These are phyloP conservation scores for Aureobasidium namibiae DNA, from an alignment of 2,329 filamentous ascomycete genomes.

Conservation along the genomic window DNA sequence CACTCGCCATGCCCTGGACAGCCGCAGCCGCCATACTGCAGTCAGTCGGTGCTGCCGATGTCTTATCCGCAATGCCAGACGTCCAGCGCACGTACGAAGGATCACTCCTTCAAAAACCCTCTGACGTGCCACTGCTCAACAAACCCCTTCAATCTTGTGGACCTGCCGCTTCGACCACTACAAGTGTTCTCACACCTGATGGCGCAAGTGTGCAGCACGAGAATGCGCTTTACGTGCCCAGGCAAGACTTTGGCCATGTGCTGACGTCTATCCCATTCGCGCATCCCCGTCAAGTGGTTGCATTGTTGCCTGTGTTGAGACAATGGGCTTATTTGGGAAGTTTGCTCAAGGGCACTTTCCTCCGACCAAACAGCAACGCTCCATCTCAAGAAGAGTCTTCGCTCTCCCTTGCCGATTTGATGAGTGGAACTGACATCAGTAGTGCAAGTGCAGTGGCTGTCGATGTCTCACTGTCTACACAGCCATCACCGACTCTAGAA, in stretches of 20 bases:
- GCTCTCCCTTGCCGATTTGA: slow-evolving; percentile 14
- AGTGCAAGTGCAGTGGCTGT: slow-evolving; percentile 19
- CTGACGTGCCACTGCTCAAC: slow-evolving; percentile 3
- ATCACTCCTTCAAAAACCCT: slow-evolving; percentile 1
- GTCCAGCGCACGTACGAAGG: slow-evolving; percentile 3
- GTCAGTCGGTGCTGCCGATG: slow-evolving; percentile 30
- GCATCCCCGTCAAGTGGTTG: slow-evolving; percentile 67
- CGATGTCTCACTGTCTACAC: slow-evolving; percentile 26
- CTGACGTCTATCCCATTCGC: slow-evolving; percentile 65
- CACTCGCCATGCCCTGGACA: slow-evolving; percentile 58
- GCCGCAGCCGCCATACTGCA: slow-evolving; percentile 57
- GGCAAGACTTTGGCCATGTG: slow-evolving; percentile 61
- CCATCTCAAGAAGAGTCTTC: slow-evolving; percentile 25
- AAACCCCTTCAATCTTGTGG: slow-evolving; percentile 10
- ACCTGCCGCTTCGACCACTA: slow-evolving; percentile 9
- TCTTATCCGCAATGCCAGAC: neutral
- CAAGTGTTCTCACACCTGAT: slow-evolving; percentile 12
- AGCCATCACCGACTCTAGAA: slow-evolving; percentile 23
- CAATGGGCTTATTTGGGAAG: slow-evolving; percentile 66
- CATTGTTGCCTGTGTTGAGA: slow-evolving; percentile 63
- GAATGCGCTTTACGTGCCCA: slow-evolving; percentile 62
- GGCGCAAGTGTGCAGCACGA: slow-evolving; percentile 28
- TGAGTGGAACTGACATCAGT: neutral
- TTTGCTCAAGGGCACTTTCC: slow-evolving; percentile 56
- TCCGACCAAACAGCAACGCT: slow-evolving; percentile 17